Evolutionary conservation across 2,329 filamentous ascomycete genomes (phyloP).

Genomic region (Neoascochyta sp.): DNA sequence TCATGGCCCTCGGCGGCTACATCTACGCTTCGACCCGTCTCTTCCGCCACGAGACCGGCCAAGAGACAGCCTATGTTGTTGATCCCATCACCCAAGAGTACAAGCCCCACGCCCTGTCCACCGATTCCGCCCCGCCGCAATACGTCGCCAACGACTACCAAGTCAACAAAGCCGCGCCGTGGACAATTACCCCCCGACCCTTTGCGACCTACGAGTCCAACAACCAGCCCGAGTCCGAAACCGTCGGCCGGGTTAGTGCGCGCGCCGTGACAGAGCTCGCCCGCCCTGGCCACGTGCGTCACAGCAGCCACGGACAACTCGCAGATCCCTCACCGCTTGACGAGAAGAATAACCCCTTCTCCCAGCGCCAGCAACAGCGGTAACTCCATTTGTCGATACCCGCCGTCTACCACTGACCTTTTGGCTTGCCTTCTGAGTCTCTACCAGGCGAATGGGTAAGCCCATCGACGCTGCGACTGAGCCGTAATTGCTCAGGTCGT

Average conservation of each 20-base stretch:
- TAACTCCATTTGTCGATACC: slow-evolving; percentile 28
- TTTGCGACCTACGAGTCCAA: slow-evolving; percentile 42
- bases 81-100: slow-evolving; percentile 23
- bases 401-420: slow-evolving; percentile 45
- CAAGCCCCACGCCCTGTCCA: slow-evolving; percentile 12
- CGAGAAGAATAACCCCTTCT: slow-evolving; percentile 36
- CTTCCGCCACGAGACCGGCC: slow-evolving; percentile 60
- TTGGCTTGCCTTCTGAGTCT: slow-evolving; percentile 44
- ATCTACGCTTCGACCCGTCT: slow-evolving; percentile 62
- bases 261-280: slow-evolving; percentile 43
- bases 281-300: slow-evolving; percentile 43
- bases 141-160: slow-evolving; percentile 43
- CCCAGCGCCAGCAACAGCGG: slow-evolving; percentile 12
- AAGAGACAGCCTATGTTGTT: slow-evolving; percentile 45
- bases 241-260: slow-evolving; percentile 43
- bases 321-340: slow-evolving; percentile 43
- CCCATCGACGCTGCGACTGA: slow-evolving; percentile 33
- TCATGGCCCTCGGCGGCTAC: slow-evolving; percentile 72
- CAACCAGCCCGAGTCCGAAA: slow-evolving; percentile 37
- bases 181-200: slow-evolving; percentile 44
- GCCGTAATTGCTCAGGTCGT: slow-evolving; percentile 45
- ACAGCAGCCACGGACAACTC: slow-evolving; percentile 46
- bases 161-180: slow-evolving; percentile 46
- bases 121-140: slow-evolving; percentile 39
- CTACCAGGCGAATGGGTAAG: slow-evolving; percentile 21